Evolutionary conservation across 2,329 filamentous ascomycete genomes (phyloP), one percentile per base, ranked within the genome.

Genomic region (Verticillium longisporum): DNA sequence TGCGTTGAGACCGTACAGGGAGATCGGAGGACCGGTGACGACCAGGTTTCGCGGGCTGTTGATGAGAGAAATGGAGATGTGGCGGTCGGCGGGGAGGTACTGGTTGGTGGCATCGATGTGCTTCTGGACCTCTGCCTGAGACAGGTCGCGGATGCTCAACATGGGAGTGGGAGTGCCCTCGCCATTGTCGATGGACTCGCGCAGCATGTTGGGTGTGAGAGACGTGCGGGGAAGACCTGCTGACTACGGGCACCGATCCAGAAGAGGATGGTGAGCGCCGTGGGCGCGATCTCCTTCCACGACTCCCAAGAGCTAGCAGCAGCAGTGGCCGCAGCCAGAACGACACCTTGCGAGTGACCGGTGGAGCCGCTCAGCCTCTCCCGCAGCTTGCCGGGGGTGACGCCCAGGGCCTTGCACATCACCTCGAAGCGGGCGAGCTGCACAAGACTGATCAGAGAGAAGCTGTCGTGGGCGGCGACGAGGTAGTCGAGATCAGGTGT

Each of bases 171-270:
- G 95, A 6, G 84, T 85, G n/a, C 96, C 96, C 78, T 99, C 95
- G 59, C 95, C 94, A 73, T 95, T 88, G 72, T 97, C 94, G 66
- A 92, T 84, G 1, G 95, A 97, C 76, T 99, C 95, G 72, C 94
- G 91, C 60, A 99, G 83, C 71, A 94, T 91, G 55, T 87, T 90
- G 0, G 95, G 96, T 3, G 93, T 92, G 69, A 99, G 84, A 37
- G 95, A 98, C 3, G 95, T 99, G 68, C 91, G 50, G 95, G 96
- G 77, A 97, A 99, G 2, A 93, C 93, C 76, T 99, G 95, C 76
- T 99, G 95, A 75, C 94, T 97, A 71, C 95, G 89, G 63, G 94
- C 88, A 73, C 96, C 95, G 67, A 99, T 97, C 95, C 95, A 99
- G 83, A 99, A 99, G 34, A 99, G 88, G 70, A 97, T 91, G 34